Conservation (phyloP, 2,329 filamentous ascomycete genomes). For the Thermomyces lanuginosus region DNA sequence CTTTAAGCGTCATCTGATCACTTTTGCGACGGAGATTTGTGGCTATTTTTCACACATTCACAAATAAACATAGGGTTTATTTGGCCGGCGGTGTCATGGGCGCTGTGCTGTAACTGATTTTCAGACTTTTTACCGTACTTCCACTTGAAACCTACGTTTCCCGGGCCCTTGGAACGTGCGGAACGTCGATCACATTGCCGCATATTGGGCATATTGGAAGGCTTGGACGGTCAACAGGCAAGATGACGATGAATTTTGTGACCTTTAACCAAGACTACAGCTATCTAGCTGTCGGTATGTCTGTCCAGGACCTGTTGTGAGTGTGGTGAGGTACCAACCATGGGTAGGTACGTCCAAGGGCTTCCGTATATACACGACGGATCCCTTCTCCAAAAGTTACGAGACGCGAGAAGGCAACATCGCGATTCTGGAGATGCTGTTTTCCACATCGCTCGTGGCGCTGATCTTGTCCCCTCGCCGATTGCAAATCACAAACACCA, state of each 20-base stretch:
- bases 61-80: too few species aligned
- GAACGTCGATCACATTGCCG: too few species aligned
- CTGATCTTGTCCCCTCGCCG: constrained; percentile 82
- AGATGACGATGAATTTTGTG: constrained; percentile 84
- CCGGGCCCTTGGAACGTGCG: too few species aligned
- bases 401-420: constrained; percentile 91
- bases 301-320: background rate
- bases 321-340: constrained; percentile 1
- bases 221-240: constrained; percentile 10
- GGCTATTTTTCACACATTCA: too few species aligned
- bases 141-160: too few species aligned
- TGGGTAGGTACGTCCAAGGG: constrained; percentile 68
- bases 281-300: constrained; percentile 79
- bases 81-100: too few species aligned
- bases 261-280: constrained; percentile 99
- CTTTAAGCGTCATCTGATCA: too few species aligned
- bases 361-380: constrained; percentile 91
- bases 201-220: too few species aligned
- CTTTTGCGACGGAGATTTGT: too few species aligned
- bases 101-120: too few species aligned
- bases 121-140: too few species aligned
- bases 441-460: constrained; percentile 91
- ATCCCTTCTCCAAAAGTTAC: constrained; percentile 89
- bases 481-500: constrained; percentile 93
- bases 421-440: constrained; percentile 94